Percentiles rank a stretch among this genome's conserved stretches.
Evolutionary conservation across 1,284 basidiomycete genomes (phyloP).

Genomic region (Cryptococcus maquisensis): DNA sequence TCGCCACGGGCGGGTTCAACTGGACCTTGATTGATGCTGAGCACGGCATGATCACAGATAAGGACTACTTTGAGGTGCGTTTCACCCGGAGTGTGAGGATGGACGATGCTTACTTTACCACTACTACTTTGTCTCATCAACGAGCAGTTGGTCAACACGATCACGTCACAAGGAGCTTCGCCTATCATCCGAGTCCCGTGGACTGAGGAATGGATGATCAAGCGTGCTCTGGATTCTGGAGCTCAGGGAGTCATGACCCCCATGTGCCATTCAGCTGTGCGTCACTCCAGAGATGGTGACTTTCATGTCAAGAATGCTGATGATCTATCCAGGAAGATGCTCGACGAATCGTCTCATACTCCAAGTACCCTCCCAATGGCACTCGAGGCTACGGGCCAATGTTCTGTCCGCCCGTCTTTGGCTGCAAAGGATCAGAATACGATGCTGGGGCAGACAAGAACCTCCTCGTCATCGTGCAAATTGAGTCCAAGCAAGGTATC

Average conservation of each 20-base stretch:
- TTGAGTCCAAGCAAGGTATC: conserved; percentile 61
- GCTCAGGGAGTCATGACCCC: conserved; percentile 38
- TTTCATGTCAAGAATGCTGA: neutral
- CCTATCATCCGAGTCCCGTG: conserved; percentile 45
- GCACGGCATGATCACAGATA: conserved; percentile 32
- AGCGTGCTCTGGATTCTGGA: conserved; percentile 46
- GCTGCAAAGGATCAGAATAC: conserved; percentile 52
- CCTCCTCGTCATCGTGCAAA: conserved; percentile 62
- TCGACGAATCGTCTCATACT: conserved; percentile 22
- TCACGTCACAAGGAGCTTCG: conserved; percentile 28
- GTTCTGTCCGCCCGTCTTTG: conserved; percentile 27
- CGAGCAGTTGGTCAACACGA: conserved; percentile 24
- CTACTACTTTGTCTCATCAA: no score
- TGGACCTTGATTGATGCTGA: conserved; percentile 33
- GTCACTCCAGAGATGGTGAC: conserved; percentile 4
- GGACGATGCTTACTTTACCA: neutral
- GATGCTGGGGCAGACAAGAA: conserved; percentile 57
- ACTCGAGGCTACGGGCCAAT: conserved; percentile 33
- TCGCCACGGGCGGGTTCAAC: conserved; percentile 35
- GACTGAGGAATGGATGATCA: conserved; percentile 41
- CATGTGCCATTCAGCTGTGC: conserved; percentile 31
- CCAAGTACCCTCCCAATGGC: conserved; percentile 32
- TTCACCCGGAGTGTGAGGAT: neutral
- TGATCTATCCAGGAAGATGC: conserved; percentile 20
- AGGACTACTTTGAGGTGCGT: conserved; percentile 31